Evolutionary conservation across 148 eudicot species (phyloP), one percentile per base, ranked within the genome.

Genomic region (Diospyros kaki): DNA sequence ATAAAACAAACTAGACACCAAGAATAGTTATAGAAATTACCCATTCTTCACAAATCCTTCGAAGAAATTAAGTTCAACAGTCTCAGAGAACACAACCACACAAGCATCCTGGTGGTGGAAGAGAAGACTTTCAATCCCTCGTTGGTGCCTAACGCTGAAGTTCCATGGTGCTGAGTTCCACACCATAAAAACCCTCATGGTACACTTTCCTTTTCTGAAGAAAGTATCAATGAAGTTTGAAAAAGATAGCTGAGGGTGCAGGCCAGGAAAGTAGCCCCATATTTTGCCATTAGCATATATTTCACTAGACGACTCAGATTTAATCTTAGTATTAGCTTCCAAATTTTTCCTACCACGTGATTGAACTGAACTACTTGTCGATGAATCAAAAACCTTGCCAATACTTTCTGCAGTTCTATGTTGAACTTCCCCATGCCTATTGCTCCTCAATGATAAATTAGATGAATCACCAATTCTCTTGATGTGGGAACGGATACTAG

Each of bases 141-240:
- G 80, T 80, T 90, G 97, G 76, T 91, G 90, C 75, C 97, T 80
- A 74, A 88, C 86, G 74, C 88, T 88, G 79, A 84, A 91, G 86
- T 79, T 83, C 98, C 98, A 94, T 51, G 95, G 83, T 5, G 98
- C 93, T 4, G 97, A 94, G 80, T 94, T 94, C 98, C 98, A 94
- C 13, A 91, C 95, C 98, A 94, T 90, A 70, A 91, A 94, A 50
- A 91, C 85, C 82, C 93, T 90, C 85, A 85, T 75, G 42, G 81
- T 81, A 79, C 98, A 94, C 83, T 87, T 94, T 15, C 85, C 89
- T 83, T 82, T 89, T 54, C 95, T 85, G 71, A 94, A 91, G 74
- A 90, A 94, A 28, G 84, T 78, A 76, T 89, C 87, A 90, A 94
- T 88, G 67, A 94, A 94, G 76, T 91, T 88, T 14, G 87, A 85